Conservation (phyloP, 2,329 filamentous ascomycete genomes). For the Paramyrothecium roridum region DNA sequence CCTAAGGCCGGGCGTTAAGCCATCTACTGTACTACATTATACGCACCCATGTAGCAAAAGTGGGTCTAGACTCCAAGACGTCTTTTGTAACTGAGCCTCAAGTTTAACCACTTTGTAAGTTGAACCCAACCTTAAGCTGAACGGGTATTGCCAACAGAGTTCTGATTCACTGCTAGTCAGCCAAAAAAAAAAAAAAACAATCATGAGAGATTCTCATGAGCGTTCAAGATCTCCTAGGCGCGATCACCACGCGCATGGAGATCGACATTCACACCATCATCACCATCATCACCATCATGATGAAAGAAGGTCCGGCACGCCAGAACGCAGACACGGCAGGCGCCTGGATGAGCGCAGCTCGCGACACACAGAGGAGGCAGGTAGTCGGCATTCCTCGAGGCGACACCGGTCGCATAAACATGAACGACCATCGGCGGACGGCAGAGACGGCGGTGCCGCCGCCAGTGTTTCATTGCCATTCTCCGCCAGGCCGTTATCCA, state of each 20-base stretch:
- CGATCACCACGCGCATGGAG: not conserved
- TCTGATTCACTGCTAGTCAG: too few relatives aligned
- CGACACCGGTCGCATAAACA: conserved; percentile 16
- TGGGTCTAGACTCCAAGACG: too few relatives aligned
- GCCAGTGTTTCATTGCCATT: conserved; percentile 52
- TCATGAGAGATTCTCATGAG: not conserved
- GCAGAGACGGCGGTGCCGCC: not conserved
- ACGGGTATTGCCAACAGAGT: too few relatives aligned
- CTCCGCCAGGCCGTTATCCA: conserved; percentile 62
- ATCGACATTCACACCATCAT: conserved; percentile 2
- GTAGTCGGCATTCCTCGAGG: conserved; percentile 9
- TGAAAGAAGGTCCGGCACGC: conserved; percentile 7
- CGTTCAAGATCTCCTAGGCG: not conserved
- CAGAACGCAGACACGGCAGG: conserved; percentile 7
- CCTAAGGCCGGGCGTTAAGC: too few relatives aligned
- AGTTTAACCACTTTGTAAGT: too few relatives aligned
- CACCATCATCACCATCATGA: conserved; percentile 2
- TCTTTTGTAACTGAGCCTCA: too few relatives aligned
- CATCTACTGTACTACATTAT: too few relatives aligned
- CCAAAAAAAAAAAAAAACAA: not conserved
- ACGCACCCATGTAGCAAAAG: too few relatives aligned
- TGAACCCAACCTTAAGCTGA: too few relatives aligned
- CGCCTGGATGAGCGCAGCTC: conserved; percentile 9
- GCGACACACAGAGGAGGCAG: not conserved
- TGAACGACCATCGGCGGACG: not conserved